Evolutionary conservation across 1,284 basidiomycete species (phyloP), one percentile per base, ranked within the genome.

Genomic region (Ustilago xerochloae): DNA sequence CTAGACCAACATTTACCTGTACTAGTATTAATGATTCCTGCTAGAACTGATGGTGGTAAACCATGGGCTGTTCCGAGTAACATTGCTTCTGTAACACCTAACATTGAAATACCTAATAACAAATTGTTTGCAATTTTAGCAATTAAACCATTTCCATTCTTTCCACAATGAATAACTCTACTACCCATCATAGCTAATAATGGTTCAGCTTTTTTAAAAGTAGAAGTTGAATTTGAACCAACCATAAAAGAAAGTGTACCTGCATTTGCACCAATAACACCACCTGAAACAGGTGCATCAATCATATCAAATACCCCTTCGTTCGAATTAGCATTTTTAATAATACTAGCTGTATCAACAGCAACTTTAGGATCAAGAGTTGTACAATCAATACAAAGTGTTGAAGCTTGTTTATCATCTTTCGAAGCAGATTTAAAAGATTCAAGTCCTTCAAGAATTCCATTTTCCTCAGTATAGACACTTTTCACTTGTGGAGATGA

Each of bases 231-330:
- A 6, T 93, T 92, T n/a, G 79, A 74, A 8, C 93, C 93, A 26
- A 94, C 92, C 60, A 96, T 90, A 87, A 96, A 96, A 18, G 92
- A 90, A n/a, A 96, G 87, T 0, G 92, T 93, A 0, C 62, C 80
- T 0, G 79, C 91, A 80, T 91, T 90, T 9, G 94, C 94, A 22
- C 93, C 93, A 16, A 91, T 86, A 7, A 93, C 92, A 89, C 93
- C 94, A 62, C 93, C 93, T 33, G 92, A 93, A 0, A 96, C 93
- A 15, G 93, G 94, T 2, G 93, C 93, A 84, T 96, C 93, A 46
- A 95, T 88, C 89, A 95, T 93, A 38, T 81, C 77, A n/a, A 70
- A 79, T 8, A 46, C 54, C n/a, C n/a, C n/a, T 0, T 60, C 63
- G 20, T 62, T 50, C 6, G 49, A 13, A 28, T 86, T 86, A 5